Base-by-base conservation (phyloP, 208 protist species). In the Vickermania ingenoplastis region DNA sequence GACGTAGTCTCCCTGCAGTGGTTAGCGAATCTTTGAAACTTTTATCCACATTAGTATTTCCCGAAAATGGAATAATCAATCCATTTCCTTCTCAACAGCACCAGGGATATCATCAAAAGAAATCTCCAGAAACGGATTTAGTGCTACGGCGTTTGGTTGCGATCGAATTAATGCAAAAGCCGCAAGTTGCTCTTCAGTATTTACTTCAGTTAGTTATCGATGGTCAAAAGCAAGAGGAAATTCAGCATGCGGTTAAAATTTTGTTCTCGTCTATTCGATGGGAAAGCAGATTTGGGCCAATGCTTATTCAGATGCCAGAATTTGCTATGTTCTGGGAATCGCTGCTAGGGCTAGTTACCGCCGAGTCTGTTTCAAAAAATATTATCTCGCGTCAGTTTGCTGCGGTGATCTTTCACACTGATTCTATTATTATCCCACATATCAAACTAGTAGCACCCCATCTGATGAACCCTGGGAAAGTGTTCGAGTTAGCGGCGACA, bases 391-490 rank as follows among this genome's bases (percentile, higher is more conserved):
- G 81, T 64, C 69, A 81, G 50, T 26, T 50, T 28, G 82, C 89
- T 59, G 78, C 75, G 2, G 81, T 79, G 26, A 55, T 89, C 28
- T 85, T 94, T 70, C 76, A 90, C 69, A 79, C 83, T 13, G 84
- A 85, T 23, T 73, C 82, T 17, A 78, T 83, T 24, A 29, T 91
- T 22, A 77, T 94, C 48, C 84, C 88, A 0, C 88, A 91, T 57
- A 90, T 94, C 54, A 94, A 94, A 60, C 68, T 94, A 7, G 84
- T 77, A 24, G 75, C 83, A 7, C 83, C 88, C 13, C 84, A 92
- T 63, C 71, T 86, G 57, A 86, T 92, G 57, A 84, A 94, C 57
- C 59, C 71, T 25, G 56, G 73, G 53, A 82, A 75, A 51, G 73
- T 94, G 23, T 71, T 77, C 30, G 41, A 57, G 36, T 73, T 94